Conservation (phyloP, 768 basidiomycete species). For the Boletus edulis region DNA sequence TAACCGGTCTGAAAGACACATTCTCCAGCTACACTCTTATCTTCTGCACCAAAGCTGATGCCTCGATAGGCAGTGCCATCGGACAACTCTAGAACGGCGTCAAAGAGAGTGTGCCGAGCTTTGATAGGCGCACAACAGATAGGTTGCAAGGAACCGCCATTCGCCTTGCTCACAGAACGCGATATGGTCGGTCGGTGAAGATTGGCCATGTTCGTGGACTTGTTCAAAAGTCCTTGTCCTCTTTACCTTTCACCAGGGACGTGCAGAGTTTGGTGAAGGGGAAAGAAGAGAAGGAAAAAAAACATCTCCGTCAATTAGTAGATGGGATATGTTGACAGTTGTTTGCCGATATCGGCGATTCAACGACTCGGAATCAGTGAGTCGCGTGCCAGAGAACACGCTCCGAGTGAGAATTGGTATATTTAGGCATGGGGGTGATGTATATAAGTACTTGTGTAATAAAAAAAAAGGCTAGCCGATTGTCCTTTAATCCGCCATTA, state of each 20-base stretch:
- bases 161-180: constrained; percentile 41
- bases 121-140: constrained; percentile 33
- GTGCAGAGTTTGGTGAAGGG: constrained; percentile 46
- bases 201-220: constrained; percentile 14
- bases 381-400: not conserved
- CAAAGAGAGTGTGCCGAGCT: constrained; percentile 29
- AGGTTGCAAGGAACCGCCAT: constrained; percentile 34
- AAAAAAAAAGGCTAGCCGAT: not conserved
- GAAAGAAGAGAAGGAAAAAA: constrained; percentile 39
- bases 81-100: constrained; percentile 82
- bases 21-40: constrained; percentile 92
- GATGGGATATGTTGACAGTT: constrained; percentile 18
- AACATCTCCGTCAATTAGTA: constrained; percentile 3
- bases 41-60: constrained; percentile 89
- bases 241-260: constrained; percentile 47
- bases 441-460: not conserved
- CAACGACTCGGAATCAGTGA: too few relatives aligned
- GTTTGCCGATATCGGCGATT: constrained; percentile 20
- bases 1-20: constrained; percentile 99
- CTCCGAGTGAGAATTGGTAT: not conserved
- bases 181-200: constrained; percentile 43
- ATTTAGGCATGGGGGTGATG: too few relatives aligned
- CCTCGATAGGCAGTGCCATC: constrained; percentile 90
- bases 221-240: constrained; percentile 31
- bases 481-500: not conserved